phyloP scores from a whole-genome alignment of 345 rosid species.

The Pugionium cornutum region DNA sequence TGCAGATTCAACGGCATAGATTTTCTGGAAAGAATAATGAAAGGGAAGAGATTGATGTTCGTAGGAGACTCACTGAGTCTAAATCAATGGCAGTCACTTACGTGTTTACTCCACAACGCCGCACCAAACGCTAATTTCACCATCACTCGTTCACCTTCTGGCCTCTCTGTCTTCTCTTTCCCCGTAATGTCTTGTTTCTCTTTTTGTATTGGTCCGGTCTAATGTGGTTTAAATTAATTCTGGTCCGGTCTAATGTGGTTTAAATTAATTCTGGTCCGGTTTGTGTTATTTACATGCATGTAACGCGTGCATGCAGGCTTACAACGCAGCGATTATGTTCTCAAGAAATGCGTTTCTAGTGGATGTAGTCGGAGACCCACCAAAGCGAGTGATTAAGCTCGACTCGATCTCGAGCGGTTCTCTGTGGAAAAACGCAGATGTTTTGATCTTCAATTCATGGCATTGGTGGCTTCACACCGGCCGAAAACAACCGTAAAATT shows the following conservation, averaged over 20 bases:
- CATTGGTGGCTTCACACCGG: constrained; percentile 95
- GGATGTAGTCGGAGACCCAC: constrained; percentile 47
- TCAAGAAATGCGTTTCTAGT: constrained; percentile 75
- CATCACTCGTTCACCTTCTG: constrained; percentile 38
- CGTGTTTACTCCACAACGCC: constrained; percentile 74
- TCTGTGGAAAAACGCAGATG: constrained; percentile 57
- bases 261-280: neutral
- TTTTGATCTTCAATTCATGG: constrained; percentile 76
- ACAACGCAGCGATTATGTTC: constrained; percentile 50
- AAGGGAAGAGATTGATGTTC: constrained; percentile 70
- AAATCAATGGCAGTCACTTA: constrained; percentile 90
- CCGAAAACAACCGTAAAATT: constrained; percentile 66
- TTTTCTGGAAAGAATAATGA: constrained; percentile 44
- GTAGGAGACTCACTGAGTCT: constrained; percentile 84
- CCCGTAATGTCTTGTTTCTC: neutral
- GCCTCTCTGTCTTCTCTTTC: constrained; percentile 61
- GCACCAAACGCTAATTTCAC: constrained; percentile 44
- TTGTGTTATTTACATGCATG: neutral
- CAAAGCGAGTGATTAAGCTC: constrained; percentile 49
- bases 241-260: constrained; percentile 5
- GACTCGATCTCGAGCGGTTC: constrained; percentile 55
- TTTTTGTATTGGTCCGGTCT: constrained; percentile 2
- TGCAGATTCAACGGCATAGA: constrained; percentile 61
- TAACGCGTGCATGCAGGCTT: constrained; percentile 41
- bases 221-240: neutral